Percentiles rank a stretch among this genome's conserved stretches.
Evolutionary conservation across 208 protist genomes (phyloP).

Genomic region (Trypanosoma brucei): DNA sequence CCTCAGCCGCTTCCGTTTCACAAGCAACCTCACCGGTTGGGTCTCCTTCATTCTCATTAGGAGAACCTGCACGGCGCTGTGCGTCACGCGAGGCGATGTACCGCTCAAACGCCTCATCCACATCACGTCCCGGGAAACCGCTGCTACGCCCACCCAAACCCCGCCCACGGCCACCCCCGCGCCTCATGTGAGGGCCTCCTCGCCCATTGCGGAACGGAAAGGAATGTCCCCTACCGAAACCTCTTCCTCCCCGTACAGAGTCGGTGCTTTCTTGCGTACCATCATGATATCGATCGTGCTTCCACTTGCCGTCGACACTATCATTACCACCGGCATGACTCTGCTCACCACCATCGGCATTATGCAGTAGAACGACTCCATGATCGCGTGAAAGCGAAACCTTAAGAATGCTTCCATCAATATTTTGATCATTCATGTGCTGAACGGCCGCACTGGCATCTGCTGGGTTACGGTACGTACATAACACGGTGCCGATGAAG

Average conservation of each 20-base stretch:
- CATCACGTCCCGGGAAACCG: constrained; percentile 20
- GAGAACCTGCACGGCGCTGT: constrained; percentile 28
- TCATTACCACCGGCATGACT: constrained; percentile 28
- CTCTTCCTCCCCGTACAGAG: not conserved
- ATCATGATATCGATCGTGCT: constrained; percentile 74
- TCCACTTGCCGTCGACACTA: constrained; percentile 33
- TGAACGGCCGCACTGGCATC: constrained; percentile 68
- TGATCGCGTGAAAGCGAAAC: constrained; percentile 72
- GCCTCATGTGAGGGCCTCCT: constrained; percentile 3
- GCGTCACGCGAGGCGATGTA: constrained; percentile 31
- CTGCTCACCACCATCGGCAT: constrained; percentile 19
- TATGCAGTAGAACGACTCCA: constrained; percentile 72
- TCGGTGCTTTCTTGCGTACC: not conserved
- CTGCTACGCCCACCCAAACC: constrained; percentile 1
- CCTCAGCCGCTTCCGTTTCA: not conserved
- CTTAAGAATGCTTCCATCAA: constrained; percentile 64
- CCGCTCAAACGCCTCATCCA: constrained; percentile 40
- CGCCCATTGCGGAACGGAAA: constrained; percentile 21
- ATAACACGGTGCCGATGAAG: constrained; percentile 77
- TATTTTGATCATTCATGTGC: constrained; percentile 62
- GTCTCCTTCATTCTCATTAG: constrained; percentile 29
- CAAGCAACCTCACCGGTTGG: not conserved
- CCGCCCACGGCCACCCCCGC: constrained; percentile 31
- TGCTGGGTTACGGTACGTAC: constrained; percentile 87
- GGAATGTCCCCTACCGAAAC: not conserved